Percentiles rank a stretch among this genome's conserved stretches.
phyloP scores from a whole-genome alignment of 2,329 filamentous ascomycete genomes.

The Penicillium brevicompactum region DNA sequence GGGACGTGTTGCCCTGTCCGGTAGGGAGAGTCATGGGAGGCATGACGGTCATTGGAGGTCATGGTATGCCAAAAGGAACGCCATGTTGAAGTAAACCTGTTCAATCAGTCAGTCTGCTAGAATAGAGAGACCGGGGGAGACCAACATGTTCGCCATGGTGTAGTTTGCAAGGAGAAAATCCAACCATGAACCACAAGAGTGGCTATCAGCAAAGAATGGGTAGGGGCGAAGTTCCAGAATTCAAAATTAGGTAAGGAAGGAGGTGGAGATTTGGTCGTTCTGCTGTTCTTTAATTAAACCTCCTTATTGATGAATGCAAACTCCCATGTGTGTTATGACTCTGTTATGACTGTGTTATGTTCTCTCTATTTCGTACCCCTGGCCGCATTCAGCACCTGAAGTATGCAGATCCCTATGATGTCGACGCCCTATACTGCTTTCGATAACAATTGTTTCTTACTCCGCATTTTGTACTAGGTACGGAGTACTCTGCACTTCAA shows the following conservation, averaged over 20 bases:
- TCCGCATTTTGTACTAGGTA: background rate
- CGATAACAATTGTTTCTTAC: background rate
- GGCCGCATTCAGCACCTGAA: constrained; percentile 22
- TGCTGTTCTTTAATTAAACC: background rate
- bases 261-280: background rate
- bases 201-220: constrained; percentile 2
- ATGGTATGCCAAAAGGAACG: constrained; percentile 95
- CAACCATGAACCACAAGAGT: constrained; percentile 4
- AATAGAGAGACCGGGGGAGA: constrained; percentile 2
- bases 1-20: constrained; percentile 88
- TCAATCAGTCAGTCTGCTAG: constrained; percentile 9
- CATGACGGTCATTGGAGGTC: constrained; percentile 79
- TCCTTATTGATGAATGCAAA: background rate
- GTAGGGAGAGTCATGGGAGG: constrained; percentile 89
- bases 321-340: background rate
- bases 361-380: constrained; percentile 10
- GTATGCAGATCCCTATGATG: constrained; percentile 30
- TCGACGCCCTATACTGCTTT: constrained; percentile 6
- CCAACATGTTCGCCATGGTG: constrained; percentile 28
- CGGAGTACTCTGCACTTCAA: background rate
- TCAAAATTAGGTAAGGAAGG: constrained; percentile 18
- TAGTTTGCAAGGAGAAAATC: constrained; percentile 2
- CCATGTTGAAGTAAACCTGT: constrained; percentile 70
- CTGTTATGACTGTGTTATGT: background rate
- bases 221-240: constrained; percentile 12